Evolutionary conservation across 345 rosid genomes (phyloP), one percentile per base, ranked within the genome.

Genomic region (Hevea brasiliensis): DNA sequence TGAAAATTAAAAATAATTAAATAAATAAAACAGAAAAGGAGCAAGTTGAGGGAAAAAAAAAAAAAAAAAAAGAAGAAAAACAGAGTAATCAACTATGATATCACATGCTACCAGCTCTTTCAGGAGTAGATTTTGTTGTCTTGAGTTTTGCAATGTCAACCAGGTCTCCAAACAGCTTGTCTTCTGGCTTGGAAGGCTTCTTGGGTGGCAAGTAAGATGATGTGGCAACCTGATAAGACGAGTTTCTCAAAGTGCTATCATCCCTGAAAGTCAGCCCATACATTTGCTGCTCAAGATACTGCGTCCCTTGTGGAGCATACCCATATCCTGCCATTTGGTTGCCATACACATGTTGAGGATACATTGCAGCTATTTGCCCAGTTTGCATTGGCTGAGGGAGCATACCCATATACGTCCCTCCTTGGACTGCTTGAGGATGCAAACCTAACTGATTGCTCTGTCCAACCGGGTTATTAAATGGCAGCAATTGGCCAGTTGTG

Each of bases 91-190:
- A 71, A 35, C 40, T 47, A 20, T 32, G 65, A 66, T 60, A 76
- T 91, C 90, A 92, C 92, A 87, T 86, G 85, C 96, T 88, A 76
- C 98, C 95, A 64, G 94, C 89, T 81, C 85, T 88, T 77, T 89
- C 85, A 3, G 93, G 81, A 29, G 88, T 81, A 41, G 91, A 51
- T 77, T 90, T 96, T 14, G 87, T 67, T 2, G 92, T 79, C 83
- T 93, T 96, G 79, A 91, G 79, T 77, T 93, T 96, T 11, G 98
- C 83, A 77, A 96, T 82, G 80, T 93, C 96, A 15, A 96, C 97
- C 21, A 96, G 97, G 81, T 96, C 99, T 71, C 99, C 98, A 74
- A 96, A 96, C 41, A 96, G 81, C 92, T 89, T 93, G 77, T 96
- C 83, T 68, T 80, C 83, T 32, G 83, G 83, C 74, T 68, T 80